Percentiles rank a stretch among this genome's conserved stretches.
Evolutionary conservation across 2,329 filamentous ascomycete genomes (phyloP).

Genomic region (Botrytis pseudocinerea): DNA sequence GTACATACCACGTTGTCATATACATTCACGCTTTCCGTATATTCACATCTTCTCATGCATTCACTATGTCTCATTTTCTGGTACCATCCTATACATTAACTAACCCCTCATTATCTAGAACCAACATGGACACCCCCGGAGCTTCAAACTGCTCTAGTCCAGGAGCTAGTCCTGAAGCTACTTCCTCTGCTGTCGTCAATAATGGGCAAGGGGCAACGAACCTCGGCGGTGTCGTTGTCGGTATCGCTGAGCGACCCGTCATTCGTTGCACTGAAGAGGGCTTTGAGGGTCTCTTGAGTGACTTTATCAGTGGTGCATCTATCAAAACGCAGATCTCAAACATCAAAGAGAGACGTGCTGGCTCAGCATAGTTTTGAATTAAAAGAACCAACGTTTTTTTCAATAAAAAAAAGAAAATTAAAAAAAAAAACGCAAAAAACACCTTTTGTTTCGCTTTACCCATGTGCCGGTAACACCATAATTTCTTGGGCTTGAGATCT

Average conservation of each 20-base stretch:
- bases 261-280: not conserved
- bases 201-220: not conserved
- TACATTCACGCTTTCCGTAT: not conserved
- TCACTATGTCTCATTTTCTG: not conserved
- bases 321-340: not conserved
- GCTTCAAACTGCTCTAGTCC: not conserved
- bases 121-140: not conserved
- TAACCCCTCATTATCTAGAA: not conserved
- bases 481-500: not conserved
- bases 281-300: fast-evolving
- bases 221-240: not conserved
- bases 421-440: not conserved
- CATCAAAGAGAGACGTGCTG: too few relatives aligned
- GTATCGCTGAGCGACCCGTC: not conserved
- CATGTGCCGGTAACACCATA: too few relatives aligned
- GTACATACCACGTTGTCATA: not conserved
- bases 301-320: fast-evolving
- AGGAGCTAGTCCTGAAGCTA: not conserved
- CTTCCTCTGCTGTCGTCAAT: not conserved
- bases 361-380: not conserved
- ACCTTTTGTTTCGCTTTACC: not conserved
- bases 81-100: not conserved
- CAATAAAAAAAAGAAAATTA: too few relatives aligned
- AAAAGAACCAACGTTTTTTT: not conserved
- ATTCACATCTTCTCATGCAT: not conserved